Evolutionary conservation across 441 rosid species (phyloP).

Genomic region (Adansonia gregorii): DNA sequence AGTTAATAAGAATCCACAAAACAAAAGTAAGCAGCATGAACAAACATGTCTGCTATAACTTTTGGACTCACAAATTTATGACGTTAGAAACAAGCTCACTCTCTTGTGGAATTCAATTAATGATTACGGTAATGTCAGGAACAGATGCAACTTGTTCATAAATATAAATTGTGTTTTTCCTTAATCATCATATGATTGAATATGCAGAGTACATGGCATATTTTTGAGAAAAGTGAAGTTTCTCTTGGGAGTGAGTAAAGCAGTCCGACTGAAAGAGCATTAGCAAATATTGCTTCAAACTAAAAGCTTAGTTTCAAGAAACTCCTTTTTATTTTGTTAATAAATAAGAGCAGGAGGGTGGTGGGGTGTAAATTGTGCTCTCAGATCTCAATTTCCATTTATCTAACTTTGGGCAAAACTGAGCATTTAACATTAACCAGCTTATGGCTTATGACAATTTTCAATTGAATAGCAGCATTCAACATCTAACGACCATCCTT

Average conservation of each 20-base stretch:
- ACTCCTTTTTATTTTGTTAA: too few relatives aligned
- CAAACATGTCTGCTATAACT: neutral
- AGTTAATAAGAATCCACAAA: neutral
- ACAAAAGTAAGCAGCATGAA: neutral
- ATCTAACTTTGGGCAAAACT: too few relatives aligned
- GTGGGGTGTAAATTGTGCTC: too few relatives aligned
- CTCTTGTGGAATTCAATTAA: neutral
- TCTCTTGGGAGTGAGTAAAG: too few relatives aligned
- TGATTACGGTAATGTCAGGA: neutral
- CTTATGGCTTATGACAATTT: neutral
- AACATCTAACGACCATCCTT: neutral
- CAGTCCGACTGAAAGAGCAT: too few relatives aligned
- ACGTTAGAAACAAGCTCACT: neutral
- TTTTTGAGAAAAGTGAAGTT: neutral
- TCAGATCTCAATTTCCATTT: too few relatives aligned
- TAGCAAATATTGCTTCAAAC: too few relatives aligned
- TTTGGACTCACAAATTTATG: neutral
- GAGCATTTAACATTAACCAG: neutral
- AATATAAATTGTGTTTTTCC: too few relatives aligned
- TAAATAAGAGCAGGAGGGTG: too few relatives aligned
- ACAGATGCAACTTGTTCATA: neutral
- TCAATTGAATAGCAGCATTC: neutral
- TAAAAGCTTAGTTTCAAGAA: too few relatives aligned
- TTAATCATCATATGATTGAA: too few relatives aligned
- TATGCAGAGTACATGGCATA: neutral